Evolutionary conservation across 2,329 filamentous ascomycete genomes (phyloP), one percentile per base, ranked within the genome.

Genomic region (Scopulariopsis brevicaulis): DNA sequence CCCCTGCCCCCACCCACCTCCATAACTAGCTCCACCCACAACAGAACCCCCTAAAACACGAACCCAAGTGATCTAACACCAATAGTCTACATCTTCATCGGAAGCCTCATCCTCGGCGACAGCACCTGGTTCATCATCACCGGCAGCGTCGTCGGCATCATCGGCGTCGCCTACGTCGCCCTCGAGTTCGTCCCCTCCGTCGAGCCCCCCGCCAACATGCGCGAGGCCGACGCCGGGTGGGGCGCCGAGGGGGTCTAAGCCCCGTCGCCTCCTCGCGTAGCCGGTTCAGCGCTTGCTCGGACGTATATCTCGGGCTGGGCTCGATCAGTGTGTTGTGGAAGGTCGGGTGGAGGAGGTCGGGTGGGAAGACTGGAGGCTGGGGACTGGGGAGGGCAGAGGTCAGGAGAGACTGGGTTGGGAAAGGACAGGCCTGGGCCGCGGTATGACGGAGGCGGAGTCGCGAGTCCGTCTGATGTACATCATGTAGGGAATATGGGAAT

Each of bases 21-120:
- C 24, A n/a, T n/a, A n/a, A n/a, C 43, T 20, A 18, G 11, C n/a
- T 14, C 24, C 22, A 28, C 11, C 22, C 37, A 18, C 12, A 3
- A 3, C 37, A 40, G 18, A 3, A 40, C 12, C 37, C 12, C 5
- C 37, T 4, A 50, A 15, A 59, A 54, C 50, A 37, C 18, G 22
- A 24, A 35, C 24, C 28, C 24, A 1, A 60, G 10, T 46, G 18
- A 46, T 14, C 6, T 18, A 40, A 14, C 15, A 7, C 15, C n/a
- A 5, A 7, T n/a, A 96, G 92, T 99, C 79, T 99, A 99, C 81
- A 82, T 97, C 74, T 97, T 99, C 74, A 79, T 96, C 67, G 94
- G 93, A 64, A 88, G 84, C 64, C 87, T 97, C 65, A 81, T 96
- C 59, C 82, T 96, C 59, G 84, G 89, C 65, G 73, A 79, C 63